Conservation (phyloP, 495 filamentous ascomycete genomes). For the Penicillium riverlandense region DNA sequence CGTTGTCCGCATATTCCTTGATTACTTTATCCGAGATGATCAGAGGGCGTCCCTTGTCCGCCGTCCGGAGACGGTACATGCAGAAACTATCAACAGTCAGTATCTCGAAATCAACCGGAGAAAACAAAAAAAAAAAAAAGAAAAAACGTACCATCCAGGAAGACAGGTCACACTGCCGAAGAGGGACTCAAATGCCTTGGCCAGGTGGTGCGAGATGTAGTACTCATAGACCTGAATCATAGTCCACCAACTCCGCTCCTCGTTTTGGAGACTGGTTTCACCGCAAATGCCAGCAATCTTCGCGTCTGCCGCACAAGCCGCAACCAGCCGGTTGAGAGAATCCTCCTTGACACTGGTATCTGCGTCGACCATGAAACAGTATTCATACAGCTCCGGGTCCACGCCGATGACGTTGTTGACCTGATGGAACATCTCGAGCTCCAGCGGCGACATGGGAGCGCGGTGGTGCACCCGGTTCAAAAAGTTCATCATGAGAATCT, state of each 20-base stretch:
- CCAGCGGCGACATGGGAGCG: slow-evolving; percentile 85
- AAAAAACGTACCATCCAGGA: slow-evolving; percentile 79
- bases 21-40: slow-evolving; percentile 87
- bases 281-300: slow-evolving; percentile 97
- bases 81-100: slow-evolving; percentile 66
- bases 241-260: slow-evolving; percentile 92
- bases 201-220: slow-evolving; percentile 89
- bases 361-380: slow-evolving; percentile 94
- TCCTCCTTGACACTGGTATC: slow-evolving; percentile 94
- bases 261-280: slow-evolving; percentile 93
- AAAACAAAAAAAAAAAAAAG: neutral
- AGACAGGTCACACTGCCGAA: slow-evolving; percentile 96
- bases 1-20: slow-evolving; percentile 76
- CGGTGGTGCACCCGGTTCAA: slow-evolving; percentile 96
- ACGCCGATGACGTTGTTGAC: slow-evolving; percentile 99
- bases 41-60: slow-evolving; percentile 83
- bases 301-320: slow-evolving; percentile 86
- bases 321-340: slow-evolving; percentile 85
- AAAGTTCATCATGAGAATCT: slow-evolving; percentile 79
- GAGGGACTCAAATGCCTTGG: slow-evolving; percentile 92
- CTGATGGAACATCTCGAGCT: slow-evolving; percentile 97
- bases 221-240: slow-evolving; percentile 99
- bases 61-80: slow-evolving; percentile 95
- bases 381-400: slow-evolving; percentile 95
- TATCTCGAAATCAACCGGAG: slow-evolving; percentile 1